Evolutionary conservation across 352 stramenopile species (phyloP), one percentile per base, ranked within the genome.

Genomic region (Phytophthora pini): DNA sequence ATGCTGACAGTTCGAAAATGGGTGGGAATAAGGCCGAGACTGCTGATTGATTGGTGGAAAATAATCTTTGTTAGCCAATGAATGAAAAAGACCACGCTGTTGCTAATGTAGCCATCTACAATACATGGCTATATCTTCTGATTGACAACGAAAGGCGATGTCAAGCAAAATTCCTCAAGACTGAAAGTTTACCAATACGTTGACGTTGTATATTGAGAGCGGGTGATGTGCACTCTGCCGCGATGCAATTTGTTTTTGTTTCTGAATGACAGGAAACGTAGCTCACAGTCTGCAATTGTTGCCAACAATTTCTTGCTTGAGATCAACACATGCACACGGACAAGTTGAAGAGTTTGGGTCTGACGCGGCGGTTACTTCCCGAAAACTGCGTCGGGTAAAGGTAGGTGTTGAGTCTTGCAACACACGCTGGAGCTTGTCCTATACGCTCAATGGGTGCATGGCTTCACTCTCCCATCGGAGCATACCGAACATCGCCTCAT

Each of bases 401-500:
- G 27, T 44, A 20, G 22, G 20, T 47, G 24, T 43, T 32, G 15
- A 46, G 34, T 52, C 34, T 27, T 60, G 40, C 15, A 12, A 17
- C 53, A 26, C 40, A 56, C 31, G 39, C 34, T 34, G 17, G 56
- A 8, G 50, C 29, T 10, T 13, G 38, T 20, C 20, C 52, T 89
- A 92, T 34, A 92, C 81, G 54, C 82, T 93, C 2, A 93, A 69
- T 26, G 85, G 85, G 53, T 92, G 81, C 82, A 92, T 90, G 5
- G 87, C 84, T 59, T 94, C 84, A 50, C 87, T 94, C 67, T 94
- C 87, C 87, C 84, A 94, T 69, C 87, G 78, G 50, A 94, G 70
- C 79, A 93, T 91, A 27, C 82, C 83, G 61, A 94, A 94, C 84
- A 93, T 94, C 58, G 84, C 80, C 60, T 94, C 87, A 52, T 93